These are phyloP conservation scores for Parachaetomium inaequale DNA, from an alignment of 495 filamentous ascomycete species.

Conservation along the genomic window DNA sequence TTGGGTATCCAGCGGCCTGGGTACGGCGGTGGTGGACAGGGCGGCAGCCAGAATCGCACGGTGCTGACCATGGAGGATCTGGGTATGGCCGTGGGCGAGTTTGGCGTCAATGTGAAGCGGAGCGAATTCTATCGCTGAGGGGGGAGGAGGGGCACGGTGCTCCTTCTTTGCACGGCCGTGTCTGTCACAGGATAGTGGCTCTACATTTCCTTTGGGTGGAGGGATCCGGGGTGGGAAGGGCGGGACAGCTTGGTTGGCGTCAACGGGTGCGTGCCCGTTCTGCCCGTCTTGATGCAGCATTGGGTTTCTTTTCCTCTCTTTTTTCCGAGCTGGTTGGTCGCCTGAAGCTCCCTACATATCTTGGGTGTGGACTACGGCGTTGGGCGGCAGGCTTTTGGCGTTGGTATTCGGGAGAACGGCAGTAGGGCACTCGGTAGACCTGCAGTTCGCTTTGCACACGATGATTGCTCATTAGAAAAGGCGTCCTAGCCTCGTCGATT, in stretches of 20 bases:
- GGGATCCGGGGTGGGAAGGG: too few species aligned
- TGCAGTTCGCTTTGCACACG: background rate
- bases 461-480: background rate
- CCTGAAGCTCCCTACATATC: background rate
- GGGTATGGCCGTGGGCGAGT: constrained; percentile 95
- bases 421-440: background rate
- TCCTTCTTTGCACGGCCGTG: background rate
- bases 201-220: background rate
- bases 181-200: background rate
- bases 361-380: background rate
- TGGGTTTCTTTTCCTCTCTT: background rate
- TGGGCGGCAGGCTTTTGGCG: background rate
- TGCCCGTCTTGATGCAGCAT: background rate
- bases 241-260: background rate
- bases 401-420: background rate
- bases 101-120: constrained; percentile 93
- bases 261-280: background rate
- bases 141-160: background rate
- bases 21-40: constrained; percentile 88
- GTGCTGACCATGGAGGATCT: constrained; percentile 99
- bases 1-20: constrained; percentile 87
- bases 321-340: background rate
- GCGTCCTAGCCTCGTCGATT: too few species aligned
- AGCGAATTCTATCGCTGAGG: constrained; percentile 92
- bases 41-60: constrained; percentile 84